These are phyloP conservation scores for Calvatia gigantea DNA, from an alignment of 768 basidiomycete genomes.

Conservation along the genomic window DNA sequence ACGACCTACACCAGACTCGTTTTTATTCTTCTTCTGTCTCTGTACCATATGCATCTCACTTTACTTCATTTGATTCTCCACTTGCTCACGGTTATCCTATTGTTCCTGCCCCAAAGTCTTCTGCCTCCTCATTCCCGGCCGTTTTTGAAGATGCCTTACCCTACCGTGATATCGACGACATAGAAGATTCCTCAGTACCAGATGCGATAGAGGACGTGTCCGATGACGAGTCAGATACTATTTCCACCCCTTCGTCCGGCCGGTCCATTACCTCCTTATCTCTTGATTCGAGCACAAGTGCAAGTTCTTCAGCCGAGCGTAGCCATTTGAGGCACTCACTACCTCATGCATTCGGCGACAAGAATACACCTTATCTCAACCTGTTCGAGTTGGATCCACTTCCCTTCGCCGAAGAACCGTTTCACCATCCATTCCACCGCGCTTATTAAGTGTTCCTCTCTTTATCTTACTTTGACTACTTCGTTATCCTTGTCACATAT, in stretches of 20 bases:
- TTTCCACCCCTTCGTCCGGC: constrained; percentile 57
- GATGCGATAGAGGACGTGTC: constrained; percentile 84
- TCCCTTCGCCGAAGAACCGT: constrained; percentile 53
- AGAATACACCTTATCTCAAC: constrained; percentile 58
- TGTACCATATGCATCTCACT: constrained; percentile 38
- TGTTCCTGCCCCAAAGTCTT: constrained; percentile 41
- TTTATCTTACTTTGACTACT: constrained; percentile 25
- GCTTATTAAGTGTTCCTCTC: constrained; percentile 41
- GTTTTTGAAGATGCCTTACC: constrained; percentile 57
- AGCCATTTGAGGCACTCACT: constrained; percentile 43
- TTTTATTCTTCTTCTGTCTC: constrained; percentile 44
- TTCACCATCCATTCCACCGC: constrained; percentile 40
- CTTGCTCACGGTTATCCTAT: constrained; percentile 46
- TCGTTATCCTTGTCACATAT: constrained; percentile 18
- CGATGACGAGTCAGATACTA: constrained; percentile 79
- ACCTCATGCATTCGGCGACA: constrained; percentile 60
- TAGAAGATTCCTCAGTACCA: constrained; percentile 68
- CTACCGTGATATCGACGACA: constrained; percentile 58
- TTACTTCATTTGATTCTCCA: constrained; percentile 11
- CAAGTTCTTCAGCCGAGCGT: constrained; percentile 44
- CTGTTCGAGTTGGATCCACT: constrained; percentile 69
- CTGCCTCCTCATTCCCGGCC: constrained; percentile 41
- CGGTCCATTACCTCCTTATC: constrained; percentile 55
- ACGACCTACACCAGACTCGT: constrained; percentile 56
- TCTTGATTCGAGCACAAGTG: constrained; percentile 47